Base-by-base conservation (phyloP, 306 rosid genomes). In the Begonia fuchsioides region DNA sequence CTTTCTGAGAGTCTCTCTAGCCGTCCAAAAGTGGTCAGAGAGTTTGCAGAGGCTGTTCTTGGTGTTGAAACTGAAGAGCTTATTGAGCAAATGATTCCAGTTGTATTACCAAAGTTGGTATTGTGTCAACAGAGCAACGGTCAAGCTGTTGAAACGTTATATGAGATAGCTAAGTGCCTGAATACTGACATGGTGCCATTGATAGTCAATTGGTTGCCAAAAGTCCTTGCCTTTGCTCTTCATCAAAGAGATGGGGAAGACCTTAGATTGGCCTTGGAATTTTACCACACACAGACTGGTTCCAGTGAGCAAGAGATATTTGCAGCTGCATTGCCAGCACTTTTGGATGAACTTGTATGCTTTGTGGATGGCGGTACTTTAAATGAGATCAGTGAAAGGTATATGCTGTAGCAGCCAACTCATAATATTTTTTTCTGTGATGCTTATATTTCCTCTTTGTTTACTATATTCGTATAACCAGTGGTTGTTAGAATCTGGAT, bases 211-310 rank as follows among this genome's bases (percentile, higher is more conserved):
- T 90, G 90, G 94, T 68, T 84, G 45, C 95, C 95, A n/a, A 81
- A 84, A 81, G 97, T 90, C 62, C 84, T 90, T 67, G 94, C 95
- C 52, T 90, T 72, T 75, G 90, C 76, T 66, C 87, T 90, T 63
- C 81, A 72, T 56, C 82, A 56, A 72, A 66, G 74, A 55, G 88
- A 84, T 72, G 87, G 59, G 40, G 73, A 51, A 54, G 76, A 68
- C 55, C 66, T 90, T 52, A 64, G 56, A 19, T 69, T 76, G 49
- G 87, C 90, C 49, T 72, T 84, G 75, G 80, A 76, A 75, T 90
- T 84, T 81, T 90, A 90, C 73, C 80, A 68, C 49, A 60, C 60
- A 26, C 87, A 76, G 39, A 79, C 73, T 19, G 79, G 85, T 66
- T 81, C 72, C 49, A 69, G 77, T 73, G 71, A 79, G 76, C 77